These are phyloP conservation scores for Colletotrichum lindemuthianum DNA, from an alignment of 2,329 filamentous ascomycete species.

Conservation along the genomic window DNA sequence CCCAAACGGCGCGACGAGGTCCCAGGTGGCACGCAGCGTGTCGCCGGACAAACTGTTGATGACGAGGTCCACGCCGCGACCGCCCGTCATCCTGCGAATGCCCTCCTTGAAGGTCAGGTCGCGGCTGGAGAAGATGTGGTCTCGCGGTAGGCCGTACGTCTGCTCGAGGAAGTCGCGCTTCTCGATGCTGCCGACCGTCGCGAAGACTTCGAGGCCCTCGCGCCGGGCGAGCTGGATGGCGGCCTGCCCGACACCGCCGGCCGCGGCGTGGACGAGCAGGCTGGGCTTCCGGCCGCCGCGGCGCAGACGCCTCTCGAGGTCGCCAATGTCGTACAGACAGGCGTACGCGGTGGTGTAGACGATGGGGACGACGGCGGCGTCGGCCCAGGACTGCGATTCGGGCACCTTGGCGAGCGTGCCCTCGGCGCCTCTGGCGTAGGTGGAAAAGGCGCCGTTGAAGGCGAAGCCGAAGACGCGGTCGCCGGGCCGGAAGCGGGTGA, in stretches of 20 bases:
- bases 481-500: constrained; percentile 43
- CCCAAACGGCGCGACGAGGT: constrained; percentile 44
- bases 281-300: constrained; percentile 21
- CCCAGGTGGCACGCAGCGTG: constrained; percentile 40
- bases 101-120: constrained; percentile 39
- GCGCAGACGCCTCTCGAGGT: constrained; percentile 42
- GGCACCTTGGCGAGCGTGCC: constrained; percentile 45
- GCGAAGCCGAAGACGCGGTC: constrained; percentile 40
- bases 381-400: constrained; percentile 45
- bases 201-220: constrained; percentile 52
- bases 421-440: constrained; percentile 36
- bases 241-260: constrained; percentile 51
- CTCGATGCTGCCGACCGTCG: constrained; percentile 46
- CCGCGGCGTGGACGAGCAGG: constrained; percentile 51
- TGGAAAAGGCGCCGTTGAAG: constrained; percentile 34
- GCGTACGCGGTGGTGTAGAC: constrained; percentile 47
- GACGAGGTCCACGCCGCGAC: constrained; percentile 43
- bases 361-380: constrained; percentile 48
- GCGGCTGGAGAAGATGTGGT: constrained; percentile 45
- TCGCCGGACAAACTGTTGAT: constrained; percentile 43
- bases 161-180: constrained; percentile 52
- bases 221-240: constrained; percentile 50
- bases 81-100: constrained; percentile 41
- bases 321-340: constrained; percentile 43
- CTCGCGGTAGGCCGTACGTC: constrained; percentile 49